Evolutionary conservation across 345 rosid species (phyloP), one percentile per base, ranked within the genome.

Genomic region (Gossypium arboreum): DNA sequence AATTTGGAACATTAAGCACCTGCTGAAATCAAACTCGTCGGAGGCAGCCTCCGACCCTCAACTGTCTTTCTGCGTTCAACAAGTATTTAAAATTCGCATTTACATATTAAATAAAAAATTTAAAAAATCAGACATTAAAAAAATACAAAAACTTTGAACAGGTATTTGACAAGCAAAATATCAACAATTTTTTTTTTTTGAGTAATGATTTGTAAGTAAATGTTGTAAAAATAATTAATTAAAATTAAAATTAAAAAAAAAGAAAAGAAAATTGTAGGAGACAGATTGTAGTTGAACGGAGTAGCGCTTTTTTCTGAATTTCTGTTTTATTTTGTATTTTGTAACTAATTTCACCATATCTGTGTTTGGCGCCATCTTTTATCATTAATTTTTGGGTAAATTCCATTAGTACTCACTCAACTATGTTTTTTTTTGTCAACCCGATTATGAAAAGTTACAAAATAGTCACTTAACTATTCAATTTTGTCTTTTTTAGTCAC

Each of bases 321-420:
- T 73, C 55, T 68, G 51, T 66, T 77, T 68, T 50, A 4, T 78
- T 54, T 51, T 68, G 68, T 64, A 64, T 34, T 9, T 48, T 73
- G 76, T 68, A 84, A 81, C 85, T 62, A 80, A 81, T 52, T 50
- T 22, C 71, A 22, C 87, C 39, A 56, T 73, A 72, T 41, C 80
- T 76, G 67, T 58, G 75, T 80, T 85, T 84, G 80, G 82, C 88
- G 88, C 89, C 59, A 55, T 55, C 24, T 55, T 55, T n/a, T n/a
- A 55, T 18, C 59, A n/a, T 55, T 55, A 34, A 34, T 34, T 4
- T 34, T 34, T 34, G 7, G 7, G 41, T 5, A 34, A 34, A 34
- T 5, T 34, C 0, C 41, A 34, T 5, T 5, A 5, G 7, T 34
- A 87, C 76, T 76, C 75, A 79, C 71, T 34, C 12, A 17, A 29